Conservation (phyloP, 306 rosid genomes). For the Acacia crassicarpa region DNA sequence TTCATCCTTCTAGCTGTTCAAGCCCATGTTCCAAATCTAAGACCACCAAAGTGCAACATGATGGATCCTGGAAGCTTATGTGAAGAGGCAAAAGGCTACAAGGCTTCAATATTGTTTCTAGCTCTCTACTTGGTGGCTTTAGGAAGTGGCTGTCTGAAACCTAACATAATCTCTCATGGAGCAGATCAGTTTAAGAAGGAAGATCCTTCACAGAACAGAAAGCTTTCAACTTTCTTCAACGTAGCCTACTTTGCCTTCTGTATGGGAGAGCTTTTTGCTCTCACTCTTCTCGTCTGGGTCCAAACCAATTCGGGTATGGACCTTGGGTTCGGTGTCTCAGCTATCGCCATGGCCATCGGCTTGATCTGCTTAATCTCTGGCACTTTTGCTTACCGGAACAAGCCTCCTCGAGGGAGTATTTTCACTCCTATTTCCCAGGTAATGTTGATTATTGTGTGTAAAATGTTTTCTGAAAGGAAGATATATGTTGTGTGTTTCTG, state of each 20-base stretch:
- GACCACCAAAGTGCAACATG: slow-evolving; percentile 52
- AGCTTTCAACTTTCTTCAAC: slow-evolving; percentile 61
- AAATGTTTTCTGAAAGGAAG: neutral
- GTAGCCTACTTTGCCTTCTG: slow-evolving; percentile 64
- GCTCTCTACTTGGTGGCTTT: slow-evolving; percentile 65
- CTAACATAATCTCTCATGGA: slow-evolving; percentile 66
- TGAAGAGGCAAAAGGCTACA: slow-evolving; percentile 44
- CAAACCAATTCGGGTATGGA: slow-evolving; percentile 72
- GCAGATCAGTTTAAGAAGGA: slow-evolving; percentile 60
- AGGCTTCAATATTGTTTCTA: slow-evolving; percentile 47
- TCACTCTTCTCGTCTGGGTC: slow-evolving; percentile 66
- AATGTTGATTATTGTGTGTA: neutral
- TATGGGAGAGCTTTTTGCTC: slow-evolving; percentile 53
- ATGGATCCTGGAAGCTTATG: slow-evolving; percentile 23
- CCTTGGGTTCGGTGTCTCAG: slow-evolving; percentile 61
- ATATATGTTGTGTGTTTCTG: too few relatives aligned
- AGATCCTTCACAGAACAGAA: slow-evolving; percentile 41
- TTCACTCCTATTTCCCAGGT: slow-evolving; percentile 68
- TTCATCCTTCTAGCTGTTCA: slow-evolving; percentile 54
- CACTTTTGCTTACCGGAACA: slow-evolving; percentile 37
- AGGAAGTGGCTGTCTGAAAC: slow-evolving; percentile 70
- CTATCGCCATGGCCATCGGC: slow-evolving; percentile 57
- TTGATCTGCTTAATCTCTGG: slow-evolving; percentile 44
- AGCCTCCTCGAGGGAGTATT: slow-evolving; percentile 50
- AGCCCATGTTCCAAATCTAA: slow-evolving; percentile 54